Evolutionary conservation across 1,284 basidiomycete species (phyloP), one percentile per base, ranked within the genome.

Genomic region (Cronartium ribicola): DNA sequence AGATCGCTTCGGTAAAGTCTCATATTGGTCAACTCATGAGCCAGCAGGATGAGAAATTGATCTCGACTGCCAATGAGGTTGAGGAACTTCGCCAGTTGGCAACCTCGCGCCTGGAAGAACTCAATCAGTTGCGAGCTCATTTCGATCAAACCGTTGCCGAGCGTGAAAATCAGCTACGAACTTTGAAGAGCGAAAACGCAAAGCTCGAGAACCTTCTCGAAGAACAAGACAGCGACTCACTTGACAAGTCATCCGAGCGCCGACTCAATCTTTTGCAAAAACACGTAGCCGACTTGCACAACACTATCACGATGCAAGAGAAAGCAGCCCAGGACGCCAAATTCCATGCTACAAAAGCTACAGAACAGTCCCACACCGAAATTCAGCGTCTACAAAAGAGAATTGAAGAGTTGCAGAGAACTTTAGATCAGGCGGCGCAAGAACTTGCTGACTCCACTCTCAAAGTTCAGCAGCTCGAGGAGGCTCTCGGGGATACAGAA

Each of bases 381-480:
- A 57, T 43, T 39, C 63, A 65, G 14, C 62, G 57, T 39, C 48
- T 37, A 39, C 22, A 55, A 10, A 40, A 72, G 22, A 37, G 57
- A 44, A 59, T 59, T 3, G 62, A 66, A 11, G 55, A 72, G 60
- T 22, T 72, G 44, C 62, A 63, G 14, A 44, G 43, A 22, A 48
- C 43, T 40, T 11, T 74, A 39, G 59, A 74, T 17, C 40, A 66
- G 10, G 66, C 74, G 10, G 48, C 63, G 8, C 63, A 70, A 22
- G 72, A 77, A 48, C 59, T 77, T 20, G 76, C 76, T 40, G 76
- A 77, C 10, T 77, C 78, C 48, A 77, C 81, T 41, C 76, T 61
- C 11, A 78, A 81, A 17, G 48, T 61, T 20, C 43, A 74, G 29
- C 37, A 37, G 20, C 60, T 74, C 17, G 65, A 48, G n/a, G 29